Base-by-base conservation (phyloP, 78 protist species). In the Neovahlkampfia damariscottae region DNA sequence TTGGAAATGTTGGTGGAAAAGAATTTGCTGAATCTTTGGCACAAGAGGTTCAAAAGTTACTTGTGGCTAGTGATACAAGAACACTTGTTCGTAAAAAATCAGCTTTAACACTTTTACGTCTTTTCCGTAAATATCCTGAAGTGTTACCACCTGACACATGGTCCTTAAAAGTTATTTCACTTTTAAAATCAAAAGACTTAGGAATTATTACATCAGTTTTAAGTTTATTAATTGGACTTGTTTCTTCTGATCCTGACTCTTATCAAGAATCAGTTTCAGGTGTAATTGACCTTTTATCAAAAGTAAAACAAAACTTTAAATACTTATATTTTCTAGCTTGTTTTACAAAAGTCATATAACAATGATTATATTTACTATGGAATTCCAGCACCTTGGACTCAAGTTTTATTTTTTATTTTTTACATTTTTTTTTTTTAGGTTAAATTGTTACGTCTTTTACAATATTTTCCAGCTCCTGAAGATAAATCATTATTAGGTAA, bases 1-100 rank as follows among this genome's bases (percentile, higher is more conserved):
- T 96, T n/a, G 89, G 94, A 38, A 95, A 91, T 82, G 84, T 93
- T 6, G 99, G 97, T 30, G 95, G 96, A 38, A 38, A 41, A 31
- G 98, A 96, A 10, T 88, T 89, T 41, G 90, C 98, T 0, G 98
- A 94, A 69, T 38, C 93, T 19, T 86, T 95, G 40, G 37, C 90
- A 8, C 58, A 59, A 34, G 84, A 89, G 28, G 96, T 96, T 62
- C 79, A 59, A 74, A 76, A 74, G 36, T 69, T 94, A n/a, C 80
- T 95, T 40, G 37, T 84, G 36, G 31, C 88, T 34, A 7, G 75
- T 1, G 72, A 67, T 2, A 1, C 79, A 29, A 10, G 32, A 40
- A 4, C 41, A 2, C 40, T 5, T 66, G 84, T 88, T 36, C 76
- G 72, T 32, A 94, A 93, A 79, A 91, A 91, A 82, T 92, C 97